Conservation (phyloP, 2,329 filamentous ascomycete species). For the Trichoderma breve region DNA sequence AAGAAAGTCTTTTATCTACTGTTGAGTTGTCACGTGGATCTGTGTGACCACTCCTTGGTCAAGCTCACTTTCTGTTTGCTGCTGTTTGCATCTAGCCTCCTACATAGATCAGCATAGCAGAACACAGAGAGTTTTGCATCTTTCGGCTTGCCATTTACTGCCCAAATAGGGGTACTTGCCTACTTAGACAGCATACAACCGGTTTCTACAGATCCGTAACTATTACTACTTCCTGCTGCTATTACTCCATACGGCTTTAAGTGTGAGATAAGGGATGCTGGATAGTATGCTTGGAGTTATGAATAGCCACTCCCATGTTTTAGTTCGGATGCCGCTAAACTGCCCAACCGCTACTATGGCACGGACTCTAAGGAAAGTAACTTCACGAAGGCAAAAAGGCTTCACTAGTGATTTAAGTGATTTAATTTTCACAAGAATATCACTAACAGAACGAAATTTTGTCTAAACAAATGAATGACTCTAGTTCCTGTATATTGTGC, state of each 20-base stretch:
- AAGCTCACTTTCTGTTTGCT: too few species aligned
- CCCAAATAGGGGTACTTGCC: not conserved
- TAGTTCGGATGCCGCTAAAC: not conserved
- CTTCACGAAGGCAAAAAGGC: not conserved
- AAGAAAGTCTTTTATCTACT: too few species aligned
- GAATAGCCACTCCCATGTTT: too few species aligned
- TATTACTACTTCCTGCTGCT: not conserved
- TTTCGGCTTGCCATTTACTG: too few species aligned
- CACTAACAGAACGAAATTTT: not conserved
- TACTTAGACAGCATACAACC: not conserved
- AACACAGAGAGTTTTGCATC: too few species aligned
- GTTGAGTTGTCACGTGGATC: too few species aligned
- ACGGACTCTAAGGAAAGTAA: not conserved
- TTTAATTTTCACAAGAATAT: not conserved
- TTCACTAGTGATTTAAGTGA: not conserved
- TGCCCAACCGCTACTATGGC: not conserved
- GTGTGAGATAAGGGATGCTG: not conserved
- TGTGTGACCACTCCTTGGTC: too few species aligned
- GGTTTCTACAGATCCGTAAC: too few species aligned
- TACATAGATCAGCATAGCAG: too few species aligned
- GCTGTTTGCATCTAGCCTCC: too few species aligned
- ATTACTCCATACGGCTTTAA: not conserved
- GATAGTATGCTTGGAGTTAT: not conserved
- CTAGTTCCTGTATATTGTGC: not conserved
- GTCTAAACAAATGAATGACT: not conserved